Base-by-base conservation (phyloP, 148 eudicot genomes). In the Suaeda aralocaspica region DNA sequence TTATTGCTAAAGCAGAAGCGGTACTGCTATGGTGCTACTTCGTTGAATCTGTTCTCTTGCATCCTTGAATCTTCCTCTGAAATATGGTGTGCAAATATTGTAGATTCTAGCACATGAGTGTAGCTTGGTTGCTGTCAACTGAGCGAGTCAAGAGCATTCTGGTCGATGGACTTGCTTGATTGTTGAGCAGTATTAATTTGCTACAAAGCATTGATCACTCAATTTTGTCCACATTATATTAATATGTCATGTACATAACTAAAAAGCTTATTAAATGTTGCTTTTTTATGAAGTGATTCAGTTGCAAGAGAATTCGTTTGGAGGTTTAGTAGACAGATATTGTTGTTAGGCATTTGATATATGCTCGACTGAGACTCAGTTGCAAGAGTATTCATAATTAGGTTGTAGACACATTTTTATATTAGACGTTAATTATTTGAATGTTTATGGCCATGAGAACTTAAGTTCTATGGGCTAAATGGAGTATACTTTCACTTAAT, bases 161-260 rank as follows among this genome's bases (percentile, higher is more conserved):
- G 46, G 26, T 22, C 1, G 29, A 11, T 39, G 50, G 15, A 15
- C 50, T 0, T 9, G 1, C 26, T 36, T 39, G 66, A n/a, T 62
- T 22, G 14, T 59, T 19, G 42, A 33, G 22, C 11, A 59, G 64
- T 59, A 59, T 28, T 16, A 34, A 28, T 58, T 5, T 60, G 22
- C 42, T 60, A 13, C 14, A 10, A 31, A 59, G 66, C 44, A 51
- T 67, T 33, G 71, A 25, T 39, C 41, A 51, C 19, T 18, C 28
- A 26, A n/a, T 66, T 66, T 49, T 28, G 44, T 12, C 21, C 15
- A 72, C 31, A 36, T 16, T 9, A 22, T 50, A 39, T 58, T 45
- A 58, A 36, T 50, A 25, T n/a, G 26, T 56, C 28, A 33, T 71
- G 80, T 66, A 77, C 48, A 77, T 76, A 64, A 22, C 18, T 46